Evolutionary conservation across 2,329 filamentous ascomycete species (phyloP), one percentile per base, ranked within the genome.

Genomic region (Trichoderma simmonsii): DNA sequence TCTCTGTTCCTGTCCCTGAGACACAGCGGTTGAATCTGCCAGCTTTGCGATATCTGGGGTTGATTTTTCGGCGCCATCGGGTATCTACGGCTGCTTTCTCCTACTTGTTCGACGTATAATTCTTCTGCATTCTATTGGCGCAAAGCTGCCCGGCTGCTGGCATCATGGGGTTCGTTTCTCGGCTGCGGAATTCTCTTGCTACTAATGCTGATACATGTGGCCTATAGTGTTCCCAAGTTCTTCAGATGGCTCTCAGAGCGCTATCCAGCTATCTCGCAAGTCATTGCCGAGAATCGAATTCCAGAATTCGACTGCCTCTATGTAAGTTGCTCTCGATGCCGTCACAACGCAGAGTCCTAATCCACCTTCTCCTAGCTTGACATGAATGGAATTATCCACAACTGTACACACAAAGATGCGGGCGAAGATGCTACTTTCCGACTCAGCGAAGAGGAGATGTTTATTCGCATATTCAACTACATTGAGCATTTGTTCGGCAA

Each of bases 381-480:
- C 79, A 99, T 99, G 96, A 99, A 99, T 83, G 96, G 96, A 76
- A 99, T 99, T 81, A 99, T 99, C 79, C 95, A 99, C 83, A 99
- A 99, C 82, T 99, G 96, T 82, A 99, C 96, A 71, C 96, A 99
- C 84, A 97, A 96, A 79, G 95, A 99, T 83, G 92, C 93, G 28
- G 83, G 83, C 70, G 95, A 97, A 79, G 95, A 95, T 80, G 90
- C 94, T 4, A 94, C 93, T 1, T 97, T 97, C 79, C 94, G 96
- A 70, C 91, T 98, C 83, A 95, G 92, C 71, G 97, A 99, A 82
- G 95, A 99, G 81, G 93, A 98, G 82, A 99, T 99, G 96, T 99
- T 99, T 80, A 98, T 99, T 77, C 93, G 94, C 72, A 99, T 99
- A 78, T 99, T 99, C 89, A 98, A 98, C 84, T 99, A 99, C 82